Base-by-base conservation (phyloP, 345 rosid genomes). In the Acer negundo region DNA sequence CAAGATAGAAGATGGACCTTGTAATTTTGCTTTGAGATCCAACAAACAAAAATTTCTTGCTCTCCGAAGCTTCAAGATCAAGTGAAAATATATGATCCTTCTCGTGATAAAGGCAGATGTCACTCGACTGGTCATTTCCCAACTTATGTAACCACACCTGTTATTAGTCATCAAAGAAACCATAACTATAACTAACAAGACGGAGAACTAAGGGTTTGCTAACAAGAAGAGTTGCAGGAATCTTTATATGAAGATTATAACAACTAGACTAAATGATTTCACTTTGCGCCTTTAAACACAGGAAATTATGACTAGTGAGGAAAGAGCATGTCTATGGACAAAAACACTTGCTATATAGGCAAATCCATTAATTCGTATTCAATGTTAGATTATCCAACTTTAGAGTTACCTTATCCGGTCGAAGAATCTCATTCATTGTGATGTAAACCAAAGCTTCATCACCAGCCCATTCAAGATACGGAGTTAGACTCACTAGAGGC, bases 91-190 rank as follows among this genome's bases (percentile, higher is more conserved):
- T 93, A 70, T 93, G 96, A 86, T 95, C 97, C 86, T 91, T 85
- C 85, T 95, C 98, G 51, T 93, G 96, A 80, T 92, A 92, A 69
- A 93, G 93, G 86, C 97, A 89, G n/a, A 78, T 63, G 77, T 95
- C 99, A 82, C 75, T 86, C 40, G 87, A 80, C 65, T 88, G 98
- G 46, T 89, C 92, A 1, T 94, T 82, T 71, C 89, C 98, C 89
- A 95, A 72, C 87, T 88, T 90, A 84, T 95, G 99, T 67, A 93
- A 85, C 99, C 99, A 95, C 67, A 82, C 97, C 98, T 95, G 79
- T 77, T 28, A 44, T 62, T 38, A 79, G 61, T 53, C 51, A 81
- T 62, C 10, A 62, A 71, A 73, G 24, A 22, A 75, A 16, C 40
- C 70, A 68, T 53, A 5, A 71, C 42, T 22, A 12, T 15, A 64